Conservation (phyloP, 768 basidiomycete genomes). For the Termitomyces sp. region DNA sequence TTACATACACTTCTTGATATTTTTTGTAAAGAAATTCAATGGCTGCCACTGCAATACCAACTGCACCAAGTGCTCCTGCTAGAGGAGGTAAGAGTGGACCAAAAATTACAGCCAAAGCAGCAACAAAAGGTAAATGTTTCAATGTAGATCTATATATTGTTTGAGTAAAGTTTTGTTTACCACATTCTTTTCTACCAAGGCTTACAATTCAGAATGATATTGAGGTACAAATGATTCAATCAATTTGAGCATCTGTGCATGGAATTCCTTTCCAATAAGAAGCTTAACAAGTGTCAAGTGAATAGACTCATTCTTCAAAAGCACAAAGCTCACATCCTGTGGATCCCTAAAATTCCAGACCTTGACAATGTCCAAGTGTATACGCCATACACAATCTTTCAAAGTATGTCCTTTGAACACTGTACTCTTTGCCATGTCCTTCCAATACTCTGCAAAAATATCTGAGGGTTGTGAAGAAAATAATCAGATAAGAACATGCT, state of each 20-base stretch:
- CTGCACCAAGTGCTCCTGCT: neutral
- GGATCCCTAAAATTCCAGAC: constrained; percentile 5
- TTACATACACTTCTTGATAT: neutral
- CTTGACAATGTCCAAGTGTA: neutral
- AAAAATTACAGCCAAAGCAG: neutral
- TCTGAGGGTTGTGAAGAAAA: neutral
- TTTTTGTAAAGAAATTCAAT: neutral
- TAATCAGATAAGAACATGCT: neutral
- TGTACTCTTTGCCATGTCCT: constrained; percentile 1
- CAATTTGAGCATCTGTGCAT: neutral
- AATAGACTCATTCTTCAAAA: neutral
- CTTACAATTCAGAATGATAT: neutral
- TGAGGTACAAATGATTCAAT: neutral
- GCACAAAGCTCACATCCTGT: neutral
- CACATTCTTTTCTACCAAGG: neutral
- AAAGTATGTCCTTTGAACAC: neutral
- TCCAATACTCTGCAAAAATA: neutral
- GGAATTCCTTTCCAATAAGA: neutral
- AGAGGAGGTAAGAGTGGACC: neutral
- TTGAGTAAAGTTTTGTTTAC: neutral
- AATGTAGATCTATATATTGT: neutral
- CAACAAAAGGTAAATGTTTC: neutral
- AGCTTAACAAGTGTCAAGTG: neutral
- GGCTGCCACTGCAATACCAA: neutral
- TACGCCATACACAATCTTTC: constrained; percentile 4